Evolutionary conservation across 805 yeast species (phyloP), one percentile per base, ranked within the genome.

Genomic region (Candida boleticola): DNA sequence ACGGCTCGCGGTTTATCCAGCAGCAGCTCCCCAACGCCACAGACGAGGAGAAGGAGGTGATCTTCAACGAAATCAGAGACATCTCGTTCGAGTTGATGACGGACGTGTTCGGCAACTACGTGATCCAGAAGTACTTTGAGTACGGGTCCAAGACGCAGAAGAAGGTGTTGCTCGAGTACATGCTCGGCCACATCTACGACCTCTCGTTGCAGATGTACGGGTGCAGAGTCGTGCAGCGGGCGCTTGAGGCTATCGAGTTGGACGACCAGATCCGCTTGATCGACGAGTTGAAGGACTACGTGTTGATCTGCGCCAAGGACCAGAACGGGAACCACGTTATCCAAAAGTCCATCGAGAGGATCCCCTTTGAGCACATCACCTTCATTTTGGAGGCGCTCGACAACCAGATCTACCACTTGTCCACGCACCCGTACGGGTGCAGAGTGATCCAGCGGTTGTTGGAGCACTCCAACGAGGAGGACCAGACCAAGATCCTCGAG

Each of bases 311-410:
- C 49, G 69, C 73, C 23, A 89, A 89, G 58, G 98, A 93, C 63
- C 98, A 92, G 68, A 93, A 93, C 63, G 99, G 98, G 49, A 93
- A 93, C 62, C 99, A 93, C 63, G 99, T 93, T 14, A 85, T 93
- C 49, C 99, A 93, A 66, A 92, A 90, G 61, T 83, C 96, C 1
- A 87, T 93, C 52, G 99, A 93, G 64, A 71, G 79, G 45, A 80
- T 90, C 39, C 93, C 96, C 3, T 79, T 86, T 44, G 79, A 73
- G 19, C 66, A 74, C 35, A 76, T 89, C 43, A 75, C 80, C 29
- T 90, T 89, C 53, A 80, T 93, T 36, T 73, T 89, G 54, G 82
- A 79, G 26, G 79, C 89, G 23, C 74, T 93, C 49, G 76, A 73
- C 45, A 78, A 77, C 47, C 83, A 78, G 46, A 85, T 89, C 40